phyloP scores from a whole-genome alignment of 2,329 filamentous ascomycete genomes.

The Furcasterigmium furcatum region DNA sequence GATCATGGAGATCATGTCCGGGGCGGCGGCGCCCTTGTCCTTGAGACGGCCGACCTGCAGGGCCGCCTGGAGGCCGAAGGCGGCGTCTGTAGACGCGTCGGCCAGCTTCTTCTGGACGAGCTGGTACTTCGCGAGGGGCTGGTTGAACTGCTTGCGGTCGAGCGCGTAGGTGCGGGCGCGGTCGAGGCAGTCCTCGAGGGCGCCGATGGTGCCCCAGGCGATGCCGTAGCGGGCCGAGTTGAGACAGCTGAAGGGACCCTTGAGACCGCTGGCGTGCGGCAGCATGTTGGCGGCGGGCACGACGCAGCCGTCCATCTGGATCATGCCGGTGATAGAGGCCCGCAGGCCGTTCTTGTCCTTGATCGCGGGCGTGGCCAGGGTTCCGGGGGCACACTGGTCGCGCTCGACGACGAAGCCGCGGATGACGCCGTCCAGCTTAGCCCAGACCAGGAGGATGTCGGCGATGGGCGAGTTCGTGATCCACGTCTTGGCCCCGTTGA shows the following conservation, averaged over 20 bases:
- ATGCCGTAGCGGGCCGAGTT: constrained; percentile 94
- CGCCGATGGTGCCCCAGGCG: constrained; percentile 88
- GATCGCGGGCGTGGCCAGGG: constrained; percentile 84
- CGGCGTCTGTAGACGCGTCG: constrained; percentile 86
- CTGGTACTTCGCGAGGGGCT: constrained; percentile 93
- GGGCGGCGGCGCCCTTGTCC: constrained; percentile 81
- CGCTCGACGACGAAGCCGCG: constrained; percentile 88
- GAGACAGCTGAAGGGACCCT: constrained; percentile 87
- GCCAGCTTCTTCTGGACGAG: constrained; percentile 97
- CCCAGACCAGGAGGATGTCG: constrained; percentile 85
- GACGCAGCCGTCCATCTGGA: constrained; percentile 87
- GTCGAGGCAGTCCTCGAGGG: constrained; percentile 84
- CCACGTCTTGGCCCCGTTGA: constrained; percentile 88
- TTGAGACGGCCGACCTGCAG: constrained; percentile 91
- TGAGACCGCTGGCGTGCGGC: constrained; percentile 80
- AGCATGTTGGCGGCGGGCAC: constrained; percentile 93
- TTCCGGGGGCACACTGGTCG: constrained; percentile 78
- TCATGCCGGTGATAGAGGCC: constrained; percentile 96
- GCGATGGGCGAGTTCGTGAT: constrained; percentile 93
- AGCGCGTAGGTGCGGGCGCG: constrained; percentile 83
- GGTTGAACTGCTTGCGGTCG: constrained; percentile 95
- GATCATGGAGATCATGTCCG: constrained; percentile 96
- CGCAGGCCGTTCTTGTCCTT: constrained; percentile 94
- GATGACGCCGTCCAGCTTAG: constrained; percentile 90
- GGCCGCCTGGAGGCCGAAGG: constrained; percentile 85